Evolutionary conservation across 129 eudicot species (phyloP), one percentile per base, ranked within the genome.

Genomic region (Arctium lappa): DNA sequence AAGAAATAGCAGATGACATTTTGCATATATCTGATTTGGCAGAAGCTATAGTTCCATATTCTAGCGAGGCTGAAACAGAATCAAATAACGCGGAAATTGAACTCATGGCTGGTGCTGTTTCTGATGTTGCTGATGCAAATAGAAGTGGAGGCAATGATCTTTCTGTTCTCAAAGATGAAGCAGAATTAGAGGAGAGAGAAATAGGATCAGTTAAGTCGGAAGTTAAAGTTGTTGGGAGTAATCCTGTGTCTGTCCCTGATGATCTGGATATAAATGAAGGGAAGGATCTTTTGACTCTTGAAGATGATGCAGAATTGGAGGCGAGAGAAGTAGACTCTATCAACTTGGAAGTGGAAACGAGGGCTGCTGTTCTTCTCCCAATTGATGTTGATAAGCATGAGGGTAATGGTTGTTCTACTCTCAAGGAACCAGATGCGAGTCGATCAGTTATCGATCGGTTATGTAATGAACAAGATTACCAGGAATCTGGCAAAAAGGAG

Each of bases 21-120:
- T 76, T 89, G 56, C 85, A 71, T 81, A 63, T 11, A 46, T 62
- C 39, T 88, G 90, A 83, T 84, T 75, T 79, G 46, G 86, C 48
- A 74, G 80, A 78, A 73, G 83, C n/a, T 79, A 72, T 40, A 42
- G 68, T 73, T 80, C 68, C 80, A 53, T 71, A 69, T 80, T 53
- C 37, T 48, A 27, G 32, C 2, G 72, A 29, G 78, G 48, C 38
- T 56, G 86, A 29, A 72, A 83, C 29, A 68, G 63, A 68, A 32
- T 78, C 38, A 77, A 34, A 72, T 60, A 50, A 73, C 27, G 56
- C 73, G 37, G 60, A 68, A 27, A 60, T 53, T 74, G 46, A 42
- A 74, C 37, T 38, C 32, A 79, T 44, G 63, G 88, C 71, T 78
- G 77, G 38, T 75, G 90, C 87, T 80, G 83, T 70, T 77, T 38